Evolutionary conservation across 768 basidiomycete genomes (phyloP).

Genomic region (Boletus pseudopeckii): DNA sequence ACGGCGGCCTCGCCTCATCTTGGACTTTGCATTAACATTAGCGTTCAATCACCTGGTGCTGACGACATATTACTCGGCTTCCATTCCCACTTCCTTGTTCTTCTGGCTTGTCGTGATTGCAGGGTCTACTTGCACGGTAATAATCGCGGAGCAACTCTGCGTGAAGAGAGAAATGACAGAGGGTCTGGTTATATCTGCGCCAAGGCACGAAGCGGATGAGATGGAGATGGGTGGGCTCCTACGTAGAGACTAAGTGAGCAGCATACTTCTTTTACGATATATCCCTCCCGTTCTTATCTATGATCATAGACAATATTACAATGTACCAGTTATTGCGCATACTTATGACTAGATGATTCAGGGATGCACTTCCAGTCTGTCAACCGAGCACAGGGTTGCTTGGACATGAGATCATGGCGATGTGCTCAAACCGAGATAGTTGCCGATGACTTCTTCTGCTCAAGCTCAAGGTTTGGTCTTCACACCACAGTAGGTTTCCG

Average conservation of each 20-base stretch:
- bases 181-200: conserved; percentile 56
- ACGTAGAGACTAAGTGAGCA: conserved; percentile 58
- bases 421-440: not conserved
- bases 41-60: conserved; percentile 89
- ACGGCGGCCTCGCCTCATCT: conserved; percentile 87
- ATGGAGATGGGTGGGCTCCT: conserved; percentile 52
- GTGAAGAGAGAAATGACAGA: conserved; percentile 88
- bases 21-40: conserved; percentile 91
- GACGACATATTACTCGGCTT: conserved; percentile 75
- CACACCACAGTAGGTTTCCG: not conserved
- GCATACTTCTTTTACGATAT: conserved; percentile 16
- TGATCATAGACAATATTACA: conserved; percentile 15
- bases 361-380: conserved; percentile 6
- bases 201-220: conserved; percentile 46
- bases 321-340: conserved; percentile 20
- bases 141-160: conserved; percentile 88
- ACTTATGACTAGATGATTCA: conserved; percentile 17
- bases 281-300: conserved; percentile 1
- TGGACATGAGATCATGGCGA: conserved; percentile 5
- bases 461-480: conserved; percentile 17
- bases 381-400: not conserved
- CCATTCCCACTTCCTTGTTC: conserved; percentile 82
- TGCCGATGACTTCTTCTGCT: conserved; percentile 1
- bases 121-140: conserved; percentile 69
- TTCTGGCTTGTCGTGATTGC: conserved; percentile 83